Base-by-base conservation (phyloP, 768 basidiomycete species). In the Collybia sp. region DNA sequence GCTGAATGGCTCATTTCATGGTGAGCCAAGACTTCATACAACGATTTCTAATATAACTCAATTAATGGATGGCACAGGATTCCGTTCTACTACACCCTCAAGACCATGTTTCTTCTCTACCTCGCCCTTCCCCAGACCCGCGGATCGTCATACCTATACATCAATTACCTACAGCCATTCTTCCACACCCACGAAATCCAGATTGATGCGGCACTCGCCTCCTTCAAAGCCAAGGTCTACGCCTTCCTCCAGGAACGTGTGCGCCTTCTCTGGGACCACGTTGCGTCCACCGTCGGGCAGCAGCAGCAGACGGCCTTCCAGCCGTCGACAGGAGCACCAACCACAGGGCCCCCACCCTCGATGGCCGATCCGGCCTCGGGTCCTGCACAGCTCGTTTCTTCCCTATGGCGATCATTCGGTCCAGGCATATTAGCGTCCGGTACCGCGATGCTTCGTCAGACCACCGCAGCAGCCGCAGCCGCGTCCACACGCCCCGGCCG, bases 1-100 rank as follows among this genome's bases (percentile, higher is more conserved):
- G 85, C 84, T 8, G 92, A 93, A 57, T 94, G 93, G 90, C 65
- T 85, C 12, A 68, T 95, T 25, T 88, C 83, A 50, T 93, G 93
- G 93, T 90, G 55, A 56, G 85, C 70, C 17, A 30, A 16, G 33
- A 12, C 9, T 36, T n/a, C n/a, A n/a, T 25, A 25, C 12, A 18
- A 30, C 46, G 47, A 30, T 32, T 30, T 49, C 50, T 32, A 42
- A 16, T 37, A 47, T 35, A 36, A 39, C 33, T 44, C 45, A 36
- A 45, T 49, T 50, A 41, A 48, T 47, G 40, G 49, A 47, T 47
- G 18, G 34, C 12, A 41, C 59, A 92, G 92, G 91, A 76, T 97
- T 40, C 93, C 93, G 1, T 80, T 97, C 64, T 97, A 96, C 69
- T 82, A 82, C 55, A 67, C 83, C 20, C 47, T 91, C 56, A 95